Base-by-base conservation (phyloP, 495 filamentous ascomycete species). In the Penicillium antarcticum region DNA sequence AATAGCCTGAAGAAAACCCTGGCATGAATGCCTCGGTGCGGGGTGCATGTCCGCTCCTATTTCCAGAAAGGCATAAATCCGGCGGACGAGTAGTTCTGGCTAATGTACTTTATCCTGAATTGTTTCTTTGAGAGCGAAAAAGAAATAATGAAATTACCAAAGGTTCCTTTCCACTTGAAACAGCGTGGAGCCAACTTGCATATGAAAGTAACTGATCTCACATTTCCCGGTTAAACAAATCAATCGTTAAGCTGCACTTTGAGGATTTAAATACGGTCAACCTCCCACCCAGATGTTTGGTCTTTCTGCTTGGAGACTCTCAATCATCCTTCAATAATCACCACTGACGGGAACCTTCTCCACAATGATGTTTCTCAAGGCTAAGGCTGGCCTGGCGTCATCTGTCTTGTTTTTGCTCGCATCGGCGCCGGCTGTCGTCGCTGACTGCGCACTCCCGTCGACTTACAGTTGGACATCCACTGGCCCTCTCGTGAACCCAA, bases 401-500 rank as follows among this genome's bases (percentile, higher is more conserved):
- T 34, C 42, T 32, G 44, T 39, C 17, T 29, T 50, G 4, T 11
- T 45, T n/a, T 39, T 62, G 24, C 55, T 62, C 13, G 39, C 54
- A 21, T 51, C 48, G 16, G 35, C 41, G 1, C 42, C 44, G 17
- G 33, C 17, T 39, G 52, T 52, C 34, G n/a, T 37, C 1, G 57
- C 62, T 3, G 36, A 55, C 14, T 84, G 82, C 66, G 54, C 55
- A 40, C 80, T 85, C 18, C 80, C 79, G 4, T 78, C 79, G 3
- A 75, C 63, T 9, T 83, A 82, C 61, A 56, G 50, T n/a, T 84
- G 81, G 81, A 74, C 74, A 31, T 80, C 76, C 13, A 73, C 68
- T 10, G 70, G 57, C 2, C 29, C 75, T 1, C 65, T 86, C 5
- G 79, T 76, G 2, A 50, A 56, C 1, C 81, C 81, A 0, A 73